Base-by-base conservation (phyloP, 2,329 filamentous ascomycete species). In the Parastagonospora nodorum region DNA sequence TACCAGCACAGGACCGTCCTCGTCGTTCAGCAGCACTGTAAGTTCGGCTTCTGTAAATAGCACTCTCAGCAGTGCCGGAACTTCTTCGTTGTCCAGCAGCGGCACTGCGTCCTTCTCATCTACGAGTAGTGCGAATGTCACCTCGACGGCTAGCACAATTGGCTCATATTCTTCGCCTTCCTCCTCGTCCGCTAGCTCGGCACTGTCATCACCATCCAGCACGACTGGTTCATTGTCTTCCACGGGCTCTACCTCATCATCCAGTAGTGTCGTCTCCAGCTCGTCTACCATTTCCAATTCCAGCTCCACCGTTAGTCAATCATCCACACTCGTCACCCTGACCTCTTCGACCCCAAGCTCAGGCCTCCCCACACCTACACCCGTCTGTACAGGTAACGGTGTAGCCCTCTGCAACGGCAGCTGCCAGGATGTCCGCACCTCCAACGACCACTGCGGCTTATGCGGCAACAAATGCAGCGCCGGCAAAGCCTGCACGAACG, bases 401-500 rank as follows among this genome's bases (percentile, higher is more conserved):
- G 39, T 59, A 14, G 35, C 32, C 3, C 50, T 57, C 31, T 71
- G 66, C 57, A 42, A 55, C 19, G 63, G 58, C 2, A 44, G 42
- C n/a, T 73, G 70, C 42, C 47, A 47, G 9, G 59, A 70, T 31
- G 50, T 63, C 10, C 55, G 45, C 8, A 64, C 30, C 14, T 61
- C 66, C 24, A 10, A 51, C 11, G 14, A 48, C 2, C 67, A 72
- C 50, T 74, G 68, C 43, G 65, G 67, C 9, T 45, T 51, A 9
- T 72, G 67, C 47, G 55, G 52, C 42, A 69, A 63, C 31, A 14
- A 27, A 5, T 74, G 71, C 48, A 42, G 54, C 2, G 15, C 38
- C 2, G 63, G 59, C 5, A 58, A 51, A 15, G 37, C 46, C 11
- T 74, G 71, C 44, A 55, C 60, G n/a, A 74, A 74, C 48, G 71